Base-by-base conservation (phyloP, 2,329 filamentous ascomycete species). In the Alternaria dauci region DNA sequence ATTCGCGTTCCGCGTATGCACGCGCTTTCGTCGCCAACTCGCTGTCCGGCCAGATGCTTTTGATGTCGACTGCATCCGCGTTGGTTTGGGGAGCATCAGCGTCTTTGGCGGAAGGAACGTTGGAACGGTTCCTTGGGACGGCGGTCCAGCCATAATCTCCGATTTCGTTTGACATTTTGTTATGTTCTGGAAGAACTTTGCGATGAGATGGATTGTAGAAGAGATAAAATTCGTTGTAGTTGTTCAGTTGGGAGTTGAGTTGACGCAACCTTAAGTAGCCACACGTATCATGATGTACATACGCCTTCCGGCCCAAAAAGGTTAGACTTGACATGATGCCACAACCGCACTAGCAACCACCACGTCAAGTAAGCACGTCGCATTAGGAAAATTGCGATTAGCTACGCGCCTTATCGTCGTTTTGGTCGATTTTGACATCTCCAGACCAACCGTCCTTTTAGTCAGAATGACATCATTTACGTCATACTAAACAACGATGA, bases 301-400 rank as follows among this genome's bases (percentile, higher is more conserved):
- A n/a, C 46, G 46, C 46, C 46, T 38, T 50, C 34, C 46, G 8
- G 23, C 46, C 46, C 18, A 50, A 25, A 50, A 5, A 50, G 32
- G 46, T 50, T 50, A 38, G 46, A 50, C 46, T 26, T 36, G 20
- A 50, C 46, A 50, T 25, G 30, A 38, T 1, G 4, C 18, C 18
- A n/a, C 39, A 42, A 20, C 34, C 14, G 14, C 11, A 16, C 20
- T n/a, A 34, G 46, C 46, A 25, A 50, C 5, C 5, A n/a, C 20
- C 14, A 42, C 20, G 32, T 4, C 32, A 8, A 34, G 46, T 50
- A 50, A 50, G 46, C 32, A 34, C 46, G 3, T 12, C 46, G 2
- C 30, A 50, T 36, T 1, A 25, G 16, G 12, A 8, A 42, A 25
- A 14, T 8, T 42, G 20, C 12, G 7, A 5, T 9, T 4, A 3